Base-by-base conservation (phyloP, 305 asterid genomes). In the Petunia hybrid region DNA sequence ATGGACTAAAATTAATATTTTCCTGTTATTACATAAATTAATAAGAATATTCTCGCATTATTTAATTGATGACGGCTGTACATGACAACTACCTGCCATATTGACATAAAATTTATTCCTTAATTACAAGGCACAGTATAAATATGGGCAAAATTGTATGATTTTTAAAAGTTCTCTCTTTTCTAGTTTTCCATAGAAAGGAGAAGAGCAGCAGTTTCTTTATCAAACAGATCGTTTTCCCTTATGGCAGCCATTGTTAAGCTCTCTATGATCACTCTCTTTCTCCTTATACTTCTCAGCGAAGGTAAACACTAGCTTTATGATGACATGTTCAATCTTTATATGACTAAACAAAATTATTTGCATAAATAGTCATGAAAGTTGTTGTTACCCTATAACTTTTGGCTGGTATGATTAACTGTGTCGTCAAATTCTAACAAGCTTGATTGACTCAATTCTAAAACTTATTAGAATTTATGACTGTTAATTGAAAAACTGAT, bases 221-320 rank as follows among this genome's bases (percentile, higher is more conserved):
- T 31, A 56, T 57, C 62, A 57, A 57, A 57, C 31, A 57, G 62
- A 63, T 62, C 14, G 31, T 36, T 62, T 62, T 62, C 42, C 13
- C 67, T 68, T 6, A 71, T 71, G 77, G 77, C 57, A 46, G 51
- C 12, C 16, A 46, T 71, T 31, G 77, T 71, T 46, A 46, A 46
- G 31, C 3, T 71, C 56, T 31, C 6, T 71, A 31, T 22, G 31
- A 22, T 71, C 61, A 46, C 77, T 71, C 6, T 71, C 60, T 61
- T 71, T 10, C 77, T 71, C 12, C 43, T 71, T 46, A 12, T 43
- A 46, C 61, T 71, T 71, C 12, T 71, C 12, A 10, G 22, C 16
- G 31, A 71, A 71, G 77, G 77, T 71, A 48, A 71, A 46, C 2
- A 31, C 76, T 69, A 1, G 2, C 5, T 48, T 46, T 70, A 0